Base-by-base conservation (phyloP, 306 rosid species). In the Quercus suber region DNA sequence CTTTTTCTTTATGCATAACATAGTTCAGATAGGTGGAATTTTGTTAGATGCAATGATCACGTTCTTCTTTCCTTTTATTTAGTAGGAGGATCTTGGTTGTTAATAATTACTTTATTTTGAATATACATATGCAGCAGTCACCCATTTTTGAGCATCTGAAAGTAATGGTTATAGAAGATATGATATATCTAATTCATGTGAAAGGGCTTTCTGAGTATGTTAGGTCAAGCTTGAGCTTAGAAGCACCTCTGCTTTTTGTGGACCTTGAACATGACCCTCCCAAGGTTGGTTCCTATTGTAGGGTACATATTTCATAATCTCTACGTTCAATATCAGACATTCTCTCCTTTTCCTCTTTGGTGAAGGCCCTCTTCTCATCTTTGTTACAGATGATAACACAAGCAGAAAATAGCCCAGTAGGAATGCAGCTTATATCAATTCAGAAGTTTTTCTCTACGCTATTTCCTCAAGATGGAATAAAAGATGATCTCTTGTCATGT, bases 191-290 rank as follows among this genome's bases (percentile, higher is more conserved):
- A 76, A 72, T 90, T 41, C 94, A 94, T 69, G 28, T 82, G 1
- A 82, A 74, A 41, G 96, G 82, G 69, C 79, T 94, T 14, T 83
- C 86, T 35, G 83, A 86, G 27, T 80, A 84, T 80, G 84, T 85
- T 57, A 73, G 73, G 20, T 89, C 89, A 53, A 85, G 83, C 79
- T 80, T 94, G 75, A 76, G 81, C 82, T 84, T 89, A n/a, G 84
- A 88, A 76, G 23, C 18, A 18, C 76, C 76, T 20, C 86, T 94
- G 59, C 76, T 80, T 80, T 89, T 92, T 79, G 98, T 92, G 64
- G 98, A 94, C 84, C 89, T 94, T 63, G 87, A 90, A 73, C 87
- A 83, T 1, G 97, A 94, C 71, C 87, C 97, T 59, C 96, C 94
- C 31, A 71, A 88, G 98, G 98, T 93, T 30, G 33, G 78, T 55